These are phyloP conservation scores for Tirmania nivea DNA, from an alignment of 495 filamentous ascomycete species.

Conservation along the genomic window DNA sequence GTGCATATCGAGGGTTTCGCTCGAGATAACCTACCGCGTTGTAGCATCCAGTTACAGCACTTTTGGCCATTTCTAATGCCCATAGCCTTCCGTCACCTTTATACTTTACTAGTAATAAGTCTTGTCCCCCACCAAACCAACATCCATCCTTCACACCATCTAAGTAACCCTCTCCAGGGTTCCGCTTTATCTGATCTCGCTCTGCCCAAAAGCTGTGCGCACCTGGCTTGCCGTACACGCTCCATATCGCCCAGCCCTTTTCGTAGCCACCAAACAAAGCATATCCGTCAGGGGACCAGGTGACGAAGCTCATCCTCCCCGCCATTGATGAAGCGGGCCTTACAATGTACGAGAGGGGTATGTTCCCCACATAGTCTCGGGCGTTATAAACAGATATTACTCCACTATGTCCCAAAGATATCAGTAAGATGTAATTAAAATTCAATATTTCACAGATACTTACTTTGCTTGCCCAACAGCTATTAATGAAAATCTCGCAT, in stretches of 20 bases:
- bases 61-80: constrained; percentile 78
- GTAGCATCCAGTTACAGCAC: constrained; percentile 73
- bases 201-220: constrained; percentile 62
- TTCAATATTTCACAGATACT: not conserved
- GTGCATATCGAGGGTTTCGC: not conserved
- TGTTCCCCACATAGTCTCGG: constrained; percentile 80
- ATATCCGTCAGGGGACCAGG: constrained; percentile 89
- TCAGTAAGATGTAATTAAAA: not conserved
- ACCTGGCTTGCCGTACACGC: constrained; percentile 79
- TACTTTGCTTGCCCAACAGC: constrained; percentile 58
- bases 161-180: constrained; percentile 55
- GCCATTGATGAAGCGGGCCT: constrained; percentile 41
- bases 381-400: constrained; percentile 69
- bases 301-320: constrained; percentile 50
- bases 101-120: constrained; percentile 44
- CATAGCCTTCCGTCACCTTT: constrained; percentile 55
- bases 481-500: constrained; percentile 82
- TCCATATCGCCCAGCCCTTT: constrained; percentile 87
- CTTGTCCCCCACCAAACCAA: constrained; percentile 75
- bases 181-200: constrained; percentile 27
- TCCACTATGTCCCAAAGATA: constrained; percentile 25
- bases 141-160: constrained; percentile 47
- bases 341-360: constrained; percentile 69
- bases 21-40: constrained; percentile 26
- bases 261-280: constrained; percentile 89